Percentiles rank a stretch among this genome's conserved stretches.
Conservation (phyloP, 139 green algal species). For the Yamagishiella unicocca region DNA sequence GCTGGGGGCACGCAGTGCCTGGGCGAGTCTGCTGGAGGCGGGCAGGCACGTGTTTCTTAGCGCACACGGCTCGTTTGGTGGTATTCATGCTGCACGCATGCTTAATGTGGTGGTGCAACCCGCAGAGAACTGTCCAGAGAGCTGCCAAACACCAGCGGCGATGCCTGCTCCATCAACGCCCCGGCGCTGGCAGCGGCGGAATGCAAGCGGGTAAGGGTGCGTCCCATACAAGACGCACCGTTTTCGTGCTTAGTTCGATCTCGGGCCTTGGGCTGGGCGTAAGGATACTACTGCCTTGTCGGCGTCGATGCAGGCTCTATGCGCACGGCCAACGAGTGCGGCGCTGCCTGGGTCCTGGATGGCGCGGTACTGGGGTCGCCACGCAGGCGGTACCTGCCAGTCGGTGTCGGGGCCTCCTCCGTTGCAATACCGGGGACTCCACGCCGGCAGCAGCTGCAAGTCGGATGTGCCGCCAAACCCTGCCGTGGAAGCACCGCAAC, state of each 20-base stretch:
- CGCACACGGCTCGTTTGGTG: not conserved
- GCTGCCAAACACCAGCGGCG: not conserved
- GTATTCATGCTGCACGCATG: not conserved
- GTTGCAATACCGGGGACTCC: not conserved
- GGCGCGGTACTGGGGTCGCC: no score
- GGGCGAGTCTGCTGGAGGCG: not conserved
- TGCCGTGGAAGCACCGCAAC: no score
- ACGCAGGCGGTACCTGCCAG: no score
- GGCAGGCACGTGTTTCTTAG: not conserved
- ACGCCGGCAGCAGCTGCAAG: not conserved
- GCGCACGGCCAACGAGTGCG: not conserved
- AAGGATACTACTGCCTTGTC: no score
- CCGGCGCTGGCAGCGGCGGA: not conserved
- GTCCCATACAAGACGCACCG: no score
- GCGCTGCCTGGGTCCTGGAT: not conserved
- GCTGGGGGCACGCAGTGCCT: not conserved
- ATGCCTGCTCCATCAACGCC: conserved; percentile 28
- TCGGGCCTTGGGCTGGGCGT: no score
- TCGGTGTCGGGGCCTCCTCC: no score
- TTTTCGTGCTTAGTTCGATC: no score
- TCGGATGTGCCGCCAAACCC: no score
- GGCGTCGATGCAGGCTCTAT: not conserved
- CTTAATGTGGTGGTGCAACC: not conserved
- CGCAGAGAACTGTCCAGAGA: conserved; percentile 12
- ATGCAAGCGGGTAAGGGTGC: conserved; percentile 4